These are phyloP conservation scores for Amphirosellinia nigrospora DNA, from an alignment of 495 filamentous ascomycete species.

Conservation along the genomic window DNA sequence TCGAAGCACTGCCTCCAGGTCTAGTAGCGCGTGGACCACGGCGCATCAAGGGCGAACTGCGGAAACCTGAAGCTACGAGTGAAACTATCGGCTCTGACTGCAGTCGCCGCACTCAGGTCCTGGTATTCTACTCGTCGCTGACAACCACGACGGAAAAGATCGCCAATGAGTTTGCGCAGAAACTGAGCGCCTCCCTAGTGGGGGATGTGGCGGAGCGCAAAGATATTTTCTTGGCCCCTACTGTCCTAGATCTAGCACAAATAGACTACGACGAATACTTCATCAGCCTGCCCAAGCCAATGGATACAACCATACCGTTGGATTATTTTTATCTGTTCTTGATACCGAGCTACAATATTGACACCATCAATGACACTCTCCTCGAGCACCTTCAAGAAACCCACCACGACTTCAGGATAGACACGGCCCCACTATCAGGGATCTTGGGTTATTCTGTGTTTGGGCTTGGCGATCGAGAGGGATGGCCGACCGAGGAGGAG, in stretches of 20 bases:
- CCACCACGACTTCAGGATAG: slow-evolving; percentile 93
- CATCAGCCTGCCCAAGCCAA: slow-evolving; percentile 62
- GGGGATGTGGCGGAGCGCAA: slow-evolving; percentile 29
- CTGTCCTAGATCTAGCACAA: slow-evolving; percentile 79
- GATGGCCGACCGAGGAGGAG: slow-evolving; percentile 87
- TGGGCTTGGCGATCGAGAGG: slow-evolving; percentile 88
- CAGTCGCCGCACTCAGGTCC: slow-evolving; percentile 64
- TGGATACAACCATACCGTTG: slow-evolving; percentile 41
- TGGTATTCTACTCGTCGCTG: slow-evolving; percentile 88
- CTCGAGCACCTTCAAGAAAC: slow-evolving; percentile 85
- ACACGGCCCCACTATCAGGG: slow-evolving; percentile 78
- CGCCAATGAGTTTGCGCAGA: slow-evolving; percentile 62
- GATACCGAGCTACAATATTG: slow-evolving; percentile 89
- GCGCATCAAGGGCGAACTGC: slow-evolving; percentile 57
- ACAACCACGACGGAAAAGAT: slow-evolving; percentile 78
- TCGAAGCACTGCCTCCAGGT: slow-evolving; percentile 28
- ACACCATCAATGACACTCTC: slow-evolving; percentile 82
- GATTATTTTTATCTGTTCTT: slow-evolving; percentile 83
- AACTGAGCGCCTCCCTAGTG: slow-evolving; percentile 46
- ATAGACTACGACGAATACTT: slow-evolving; percentile 94
- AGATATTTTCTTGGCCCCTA: slow-evolving; percentile 59
- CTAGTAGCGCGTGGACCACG: slow-evolving; percentile 41
- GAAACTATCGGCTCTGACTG: slow-evolving; percentile 22
- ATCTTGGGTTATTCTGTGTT: slow-evolving; percentile 91
- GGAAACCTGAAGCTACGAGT: slow-evolving; percentile 37